These are phyloP conservation scores for Argentina anserina DNA, from an alignment of 306 rosid species.

Conservation along the genomic window DNA sequence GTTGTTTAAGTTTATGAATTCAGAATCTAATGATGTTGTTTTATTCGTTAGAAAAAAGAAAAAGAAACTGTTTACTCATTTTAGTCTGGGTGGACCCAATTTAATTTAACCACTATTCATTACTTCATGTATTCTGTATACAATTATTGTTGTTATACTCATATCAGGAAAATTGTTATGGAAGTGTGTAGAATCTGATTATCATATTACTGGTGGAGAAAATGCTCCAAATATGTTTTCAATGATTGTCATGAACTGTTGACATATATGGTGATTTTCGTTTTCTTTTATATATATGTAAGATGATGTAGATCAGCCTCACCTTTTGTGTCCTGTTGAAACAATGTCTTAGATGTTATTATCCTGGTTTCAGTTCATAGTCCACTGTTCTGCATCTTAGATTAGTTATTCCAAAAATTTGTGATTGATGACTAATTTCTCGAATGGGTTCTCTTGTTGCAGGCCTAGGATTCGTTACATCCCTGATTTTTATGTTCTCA, in stretches of 20 bases:
- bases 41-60: no score
- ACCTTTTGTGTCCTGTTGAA: not conserved
- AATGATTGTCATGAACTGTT: not conserved
- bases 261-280: not conserved
- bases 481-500: conserved; percentile 36
- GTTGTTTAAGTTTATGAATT: not conserved
- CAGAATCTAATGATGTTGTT: not conserved
- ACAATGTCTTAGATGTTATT: not conserved
- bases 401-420: not conserved
- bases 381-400: not conserved
- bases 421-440: not conserved
- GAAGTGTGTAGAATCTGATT: not conserved
- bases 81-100: not conserved
- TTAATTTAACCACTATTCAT: not conserved
- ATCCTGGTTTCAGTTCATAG: not conserved
- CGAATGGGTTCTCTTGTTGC: conserved; percentile 19
- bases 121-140: not conserved
- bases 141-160: not conserved
- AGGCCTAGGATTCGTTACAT: conserved; percentile 53
- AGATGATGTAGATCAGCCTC: not conserved
- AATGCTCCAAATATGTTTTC: not conserved
- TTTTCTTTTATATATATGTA: not conserved
- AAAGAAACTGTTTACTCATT: no score
- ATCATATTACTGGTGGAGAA: not conserved
- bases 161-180: not conserved